phyloP scores from a whole-genome alignment of 345 rosid species.

The Corchorus capsularis region DNA sequence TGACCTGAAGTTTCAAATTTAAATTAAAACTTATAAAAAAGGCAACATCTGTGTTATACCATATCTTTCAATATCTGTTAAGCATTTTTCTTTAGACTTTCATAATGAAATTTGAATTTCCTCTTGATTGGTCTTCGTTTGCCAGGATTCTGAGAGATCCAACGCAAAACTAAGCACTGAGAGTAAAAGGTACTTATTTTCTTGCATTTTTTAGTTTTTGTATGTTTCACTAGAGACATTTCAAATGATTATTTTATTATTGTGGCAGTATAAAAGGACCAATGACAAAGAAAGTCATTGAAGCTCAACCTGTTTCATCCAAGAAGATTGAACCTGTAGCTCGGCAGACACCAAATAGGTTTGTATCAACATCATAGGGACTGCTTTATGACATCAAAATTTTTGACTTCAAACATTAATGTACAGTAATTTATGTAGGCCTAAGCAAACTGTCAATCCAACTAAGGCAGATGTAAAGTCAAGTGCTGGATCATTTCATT shows the following conservation, averaged over 20 bases:
- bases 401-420: slow-evolving; percentile 13
- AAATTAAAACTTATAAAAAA: not conserved
- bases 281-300: slow-evolving; percentile 44
- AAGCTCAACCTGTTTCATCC: slow-evolving; percentile 38
- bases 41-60: not conserved
- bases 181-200: slow-evolving; percentile 50
- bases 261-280: slow-evolving; percentile 48
- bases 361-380: slow-evolving; percentile 12
- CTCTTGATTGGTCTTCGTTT: slow-evolving; percentile 21
- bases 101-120: not conserved
- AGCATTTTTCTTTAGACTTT: not conserved
- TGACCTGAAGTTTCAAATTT: not conserved
- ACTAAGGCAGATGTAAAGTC: slow-evolving; percentile 48
- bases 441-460: slow-evolving; percentile 37
- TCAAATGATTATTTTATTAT: slow-evolving; percentile 20
- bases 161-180: slow-evolving; percentile 37
- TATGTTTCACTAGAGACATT: slow-evolving; percentile 9
- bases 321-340: slow-evolving; percentile 43
- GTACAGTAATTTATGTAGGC: slow-evolving; percentile 37
- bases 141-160: slow-evolving; percentile 44
- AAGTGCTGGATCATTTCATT: slow-evolving; percentile 44
- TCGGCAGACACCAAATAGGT: slow-evolving; percentile 55
- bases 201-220: slow-evolving; percentile 13
- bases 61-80: not conserved
- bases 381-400: not conserved